A percentile compares a stretch with the other conserved stretches of the same genome.
Conservation (phyloP, 768 basidiomycete genomes). For the Inosperma sp. region DNA sequence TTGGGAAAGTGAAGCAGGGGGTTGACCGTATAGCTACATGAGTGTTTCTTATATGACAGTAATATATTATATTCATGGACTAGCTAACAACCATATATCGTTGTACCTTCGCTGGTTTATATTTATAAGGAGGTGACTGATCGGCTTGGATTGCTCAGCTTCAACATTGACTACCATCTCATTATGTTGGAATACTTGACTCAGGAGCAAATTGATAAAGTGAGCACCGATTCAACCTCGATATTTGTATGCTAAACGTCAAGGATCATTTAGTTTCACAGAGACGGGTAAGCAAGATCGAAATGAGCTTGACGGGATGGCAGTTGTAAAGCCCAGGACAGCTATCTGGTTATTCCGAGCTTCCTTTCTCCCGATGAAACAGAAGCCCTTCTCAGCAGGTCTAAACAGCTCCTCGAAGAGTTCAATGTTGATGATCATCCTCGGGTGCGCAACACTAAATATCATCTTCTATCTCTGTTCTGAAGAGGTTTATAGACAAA, state of each 20-base stretch:
- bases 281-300: conserved; percentile 26
- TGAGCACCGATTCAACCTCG: conserved; percentile 20
- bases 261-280: conserved; percentile 23
- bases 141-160: neutral
- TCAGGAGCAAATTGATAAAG: conserved; percentile 56
- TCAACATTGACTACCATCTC: neutral
- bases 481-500: conserved; percentile 58
- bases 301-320: conserved; percentile 6
- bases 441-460: conserved; percentile 42
- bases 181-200: conserved; percentile 46
- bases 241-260: neutral
- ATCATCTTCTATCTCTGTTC: neutral
- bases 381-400: conserved; percentile 56
- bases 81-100: too few species aligned
- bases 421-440: conserved; percentile 81
- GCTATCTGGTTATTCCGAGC: conserved; percentile 72
- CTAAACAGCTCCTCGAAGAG: conserved; percentile 70
- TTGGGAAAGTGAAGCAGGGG: conserved; percentile 86
- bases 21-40: conserved; percentile 58
- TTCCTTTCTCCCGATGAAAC: conserved; percentile 66
- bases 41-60: neutral
- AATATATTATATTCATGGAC: too few species aligned
- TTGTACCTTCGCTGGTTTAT: too few species aligned
- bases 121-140: too few species aligned
- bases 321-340: conserved; percentile 24